Conservation (phyloP, 2,329 filamentous ascomycete species). For the Hirsutella minnesotensis region DNA sequence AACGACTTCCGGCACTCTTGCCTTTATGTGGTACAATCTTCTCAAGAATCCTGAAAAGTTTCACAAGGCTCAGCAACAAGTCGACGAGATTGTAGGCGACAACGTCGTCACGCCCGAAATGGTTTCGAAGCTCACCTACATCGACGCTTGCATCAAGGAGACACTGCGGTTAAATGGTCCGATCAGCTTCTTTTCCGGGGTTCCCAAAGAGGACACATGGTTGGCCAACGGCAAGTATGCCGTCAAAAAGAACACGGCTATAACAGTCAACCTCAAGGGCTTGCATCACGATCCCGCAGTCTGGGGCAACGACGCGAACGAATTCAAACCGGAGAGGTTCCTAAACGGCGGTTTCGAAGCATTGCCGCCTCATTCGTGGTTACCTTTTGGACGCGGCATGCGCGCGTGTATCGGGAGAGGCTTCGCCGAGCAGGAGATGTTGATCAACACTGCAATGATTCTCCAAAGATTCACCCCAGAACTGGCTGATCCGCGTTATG, state of each 20-base stretch:
- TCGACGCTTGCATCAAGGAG: constrained; percentile 34
- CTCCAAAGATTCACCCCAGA: no score
- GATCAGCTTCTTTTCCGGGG: constrained; percentile 44
- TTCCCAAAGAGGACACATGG: constrained; percentile 17
- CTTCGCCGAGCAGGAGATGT: no score
- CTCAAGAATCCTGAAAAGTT: constrained; percentile 50
- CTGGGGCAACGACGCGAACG: no score
- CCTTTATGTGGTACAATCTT: constrained; percentile 54
- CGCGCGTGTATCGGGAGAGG: no score
- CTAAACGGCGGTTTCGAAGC: no score
- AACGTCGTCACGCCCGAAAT: constrained; percentile 49
- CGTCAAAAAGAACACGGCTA: not conserved
- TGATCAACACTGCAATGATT: no score
- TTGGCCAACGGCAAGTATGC: not conserved
- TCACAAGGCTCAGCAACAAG: constrained; percentile 51
- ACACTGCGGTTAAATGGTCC: constrained; percentile 51
- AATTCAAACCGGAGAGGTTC: no score
- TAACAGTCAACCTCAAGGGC: no score
- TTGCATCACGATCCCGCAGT: no score
- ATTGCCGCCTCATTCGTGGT: no score
- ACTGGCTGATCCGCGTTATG: no score
- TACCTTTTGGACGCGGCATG: no score
- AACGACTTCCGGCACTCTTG: constrained; percentile 55
- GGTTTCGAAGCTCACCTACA: constrained; percentile 53
- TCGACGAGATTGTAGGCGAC: constrained; percentile 51